Percentiles rank a stretch among this genome's conserved stretches.
These are phyloP conservation scores for Diaporthe eres DNA, from an alignment of 2,329 filamentous ascomycete genomes.

Conservation along the genomic window DNA sequence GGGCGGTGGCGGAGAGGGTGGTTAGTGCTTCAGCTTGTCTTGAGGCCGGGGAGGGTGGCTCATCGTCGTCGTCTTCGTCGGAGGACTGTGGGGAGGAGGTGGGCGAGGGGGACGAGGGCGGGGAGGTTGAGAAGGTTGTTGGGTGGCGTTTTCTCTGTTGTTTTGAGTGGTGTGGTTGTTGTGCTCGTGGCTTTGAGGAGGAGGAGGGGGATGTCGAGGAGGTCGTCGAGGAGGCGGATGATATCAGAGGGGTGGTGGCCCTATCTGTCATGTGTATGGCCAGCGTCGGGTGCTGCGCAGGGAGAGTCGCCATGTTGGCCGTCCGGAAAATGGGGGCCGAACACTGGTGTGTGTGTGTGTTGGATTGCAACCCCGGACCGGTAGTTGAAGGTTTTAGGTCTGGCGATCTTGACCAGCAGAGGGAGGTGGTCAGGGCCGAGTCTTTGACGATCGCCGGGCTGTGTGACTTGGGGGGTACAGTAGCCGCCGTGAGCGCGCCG, in stretches of 20 bases:
- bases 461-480: constrained; percentile 4
- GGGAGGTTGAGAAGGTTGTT: constrained; percentile 37
- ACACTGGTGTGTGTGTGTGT: constrained; percentile 31
- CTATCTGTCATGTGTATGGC: constrained; percentile 71
- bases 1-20: constrained; percentile 65
- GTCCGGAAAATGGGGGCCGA: background rate
- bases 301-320: constrained; percentile 56
- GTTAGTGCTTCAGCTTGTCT: constrained; percentile 61
- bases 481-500: background rate
- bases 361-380: constrained; percentile 2
- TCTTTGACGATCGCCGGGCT: constrained; percentile 15
- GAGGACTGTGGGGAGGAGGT: constrained; percentile 34
- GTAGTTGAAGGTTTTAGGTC: background rate
- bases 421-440: background rate
- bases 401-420: constrained; percentile 15
- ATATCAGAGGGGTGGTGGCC: constrained; percentile 70
- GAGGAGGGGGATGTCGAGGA: background rate
- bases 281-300: constrained; percentile 65
- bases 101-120: constrained; percentile 15
- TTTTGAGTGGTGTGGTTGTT: constrained; percentile 39
- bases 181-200: constrained; percentile 55
- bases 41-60: constrained; percentile 38
- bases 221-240: constrained; percentile 56
- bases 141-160: background rate
- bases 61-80: constrained; percentile 19